Base-by-base conservation (phyloP, 768 basidiomycete genomes). In the Arthromyces matolae region DNA sequence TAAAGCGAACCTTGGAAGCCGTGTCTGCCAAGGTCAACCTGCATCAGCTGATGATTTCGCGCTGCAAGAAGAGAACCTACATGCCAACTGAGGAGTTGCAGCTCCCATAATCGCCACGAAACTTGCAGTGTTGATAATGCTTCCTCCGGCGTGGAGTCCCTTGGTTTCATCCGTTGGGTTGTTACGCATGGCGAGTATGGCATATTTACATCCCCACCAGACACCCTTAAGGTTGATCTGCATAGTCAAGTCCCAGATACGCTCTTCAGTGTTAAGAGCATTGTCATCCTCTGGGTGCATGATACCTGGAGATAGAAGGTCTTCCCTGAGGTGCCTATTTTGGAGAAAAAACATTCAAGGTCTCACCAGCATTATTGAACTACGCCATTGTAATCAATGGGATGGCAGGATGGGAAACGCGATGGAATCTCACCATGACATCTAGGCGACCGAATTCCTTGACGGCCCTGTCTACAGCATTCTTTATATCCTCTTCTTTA, bases 171-270 rank as follows among this genome's bases (percentile, higher is more conserved):
- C 93, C 37, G 80, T 80, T 9, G 90, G 80, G 68, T 99, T 99
- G 52, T 90, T 69, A 51, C 91, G 84, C 95, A 99, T 99, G 29
- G 96, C 96, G 42, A 86, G 73, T 62, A 99, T 94, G 5, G 95
- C 96, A 61, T 98, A 86, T 70, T 97, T 98, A 77, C 89, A 94
- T 25, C 96, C 96, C 85, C 87, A 99, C 96, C 95, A 98, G 50
- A 98, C 96, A 42, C 96, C 96, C 70, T 98, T 99, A 61, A 95
- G 81, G 66, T 98, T 98, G 73, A 97, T 83, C 53, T 85, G 79
- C 85, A 89, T 89, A 2, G 89, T 92, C 48, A 92, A 73, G 62
- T 91, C 89, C 95, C 96, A 99, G 67, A 98, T 92, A 42, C 77
- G 80, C 69, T 99, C 96, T 63, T 95, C 93, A 14, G 96, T 99